phyloP scores from a whole-genome alignment of 805 yeast genomes.

The Ogataea ganodermae region DNA sequence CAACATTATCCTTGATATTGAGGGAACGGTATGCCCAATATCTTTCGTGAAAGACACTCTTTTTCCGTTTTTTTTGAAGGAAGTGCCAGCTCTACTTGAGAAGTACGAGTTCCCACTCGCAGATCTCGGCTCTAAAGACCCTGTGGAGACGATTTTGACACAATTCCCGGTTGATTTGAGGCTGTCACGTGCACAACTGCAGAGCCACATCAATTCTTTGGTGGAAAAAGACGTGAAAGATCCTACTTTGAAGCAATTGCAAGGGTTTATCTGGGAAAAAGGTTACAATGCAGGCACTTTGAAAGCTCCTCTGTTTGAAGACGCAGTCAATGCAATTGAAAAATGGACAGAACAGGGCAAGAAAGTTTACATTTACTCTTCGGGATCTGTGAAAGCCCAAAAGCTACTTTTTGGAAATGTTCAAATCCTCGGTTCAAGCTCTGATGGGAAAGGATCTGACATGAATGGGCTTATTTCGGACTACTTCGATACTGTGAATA shows the following conservation, averaged over 20 bases:
- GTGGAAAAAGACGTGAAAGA: constrained; percentile 75
- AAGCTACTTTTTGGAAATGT: constrained; percentile 73
- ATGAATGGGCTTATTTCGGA: constrained; percentile 57
- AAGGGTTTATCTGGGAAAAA: constrained; percentile 78
- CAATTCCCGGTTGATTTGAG: constrained; percentile 47
- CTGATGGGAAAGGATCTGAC: constrained; percentile 39
- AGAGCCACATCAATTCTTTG: constrained; percentile 53
- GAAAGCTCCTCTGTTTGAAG: constrained; percentile 73
- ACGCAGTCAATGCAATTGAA: constrained; percentile 62
- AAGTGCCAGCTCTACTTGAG: constrained; percentile 45
- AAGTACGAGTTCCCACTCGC: constrained; percentile 37
- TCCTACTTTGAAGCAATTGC: constrained; percentile 71
- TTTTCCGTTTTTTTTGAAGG: constrained; percentile 69
- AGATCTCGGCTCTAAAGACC: constrained; percentile 9
- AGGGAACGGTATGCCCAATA: constrained; percentile 92
- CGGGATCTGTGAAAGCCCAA: constrained; percentile 89
- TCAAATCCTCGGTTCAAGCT: constrained; percentile 31
- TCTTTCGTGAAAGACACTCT: constrained; percentile 79
- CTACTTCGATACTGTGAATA: constrained; percentile 83
- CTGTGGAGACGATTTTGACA: constrained; percentile 37
- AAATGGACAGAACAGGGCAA: constrained; percentile 38
- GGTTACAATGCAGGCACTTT: constrained; percentile 82
- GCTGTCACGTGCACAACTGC: constrained; percentile 36
- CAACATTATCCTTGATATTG: constrained; percentile 68
- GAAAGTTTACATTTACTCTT: constrained; percentile 72